Conservation (phyloP, 2,329 filamentous ascomycete species). For the Gremmenia infestans region DNA sequence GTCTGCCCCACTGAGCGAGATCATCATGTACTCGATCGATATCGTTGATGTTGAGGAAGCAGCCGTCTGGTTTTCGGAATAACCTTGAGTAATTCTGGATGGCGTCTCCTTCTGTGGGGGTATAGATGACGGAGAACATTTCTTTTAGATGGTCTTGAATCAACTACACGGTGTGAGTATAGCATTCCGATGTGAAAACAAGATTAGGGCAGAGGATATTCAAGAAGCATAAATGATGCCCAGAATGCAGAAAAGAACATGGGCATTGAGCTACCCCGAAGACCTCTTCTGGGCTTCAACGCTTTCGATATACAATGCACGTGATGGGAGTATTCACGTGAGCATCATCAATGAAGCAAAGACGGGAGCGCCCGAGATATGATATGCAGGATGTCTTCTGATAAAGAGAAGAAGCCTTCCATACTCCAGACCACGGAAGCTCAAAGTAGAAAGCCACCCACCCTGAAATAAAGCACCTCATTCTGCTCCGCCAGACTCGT, state of each 20-base stretch:
- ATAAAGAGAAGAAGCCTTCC: too few species aligned
- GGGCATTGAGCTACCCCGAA: too few species aligned
- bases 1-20: conserved; percentile 61
- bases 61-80: conserved; percentile 74
- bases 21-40: conserved; percentile 60
- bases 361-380: neutral
- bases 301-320: neutral
- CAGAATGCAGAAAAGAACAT: too few species aligned
- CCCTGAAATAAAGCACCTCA: conserved; percentile 73
- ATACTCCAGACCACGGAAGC: too few species aligned
- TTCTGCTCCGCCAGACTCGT: conserved; percentile 83
- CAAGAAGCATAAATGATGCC: too few species aligned
- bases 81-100: conserved; percentile 78
- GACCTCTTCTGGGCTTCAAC: too few species aligned
- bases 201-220: neutral
- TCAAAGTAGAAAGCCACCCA: conserved; percentile 32
- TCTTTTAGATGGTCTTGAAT: conserved; percentile 74
- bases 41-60: conserved; percentile 72
- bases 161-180: conserved; percentile 42
- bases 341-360: neutral
- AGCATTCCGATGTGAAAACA: conserved; percentile 3
- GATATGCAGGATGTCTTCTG: too few species aligned
- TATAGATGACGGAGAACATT: conserved; percentile 90
- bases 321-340: neutral
- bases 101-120: conserved; percentile 83